Percentiles rank a stretch among this genome's conserved stretches.
Conservation (phyloP, 73 alveolate genomes). For the Tetrahymena malaccensis region DNA sequence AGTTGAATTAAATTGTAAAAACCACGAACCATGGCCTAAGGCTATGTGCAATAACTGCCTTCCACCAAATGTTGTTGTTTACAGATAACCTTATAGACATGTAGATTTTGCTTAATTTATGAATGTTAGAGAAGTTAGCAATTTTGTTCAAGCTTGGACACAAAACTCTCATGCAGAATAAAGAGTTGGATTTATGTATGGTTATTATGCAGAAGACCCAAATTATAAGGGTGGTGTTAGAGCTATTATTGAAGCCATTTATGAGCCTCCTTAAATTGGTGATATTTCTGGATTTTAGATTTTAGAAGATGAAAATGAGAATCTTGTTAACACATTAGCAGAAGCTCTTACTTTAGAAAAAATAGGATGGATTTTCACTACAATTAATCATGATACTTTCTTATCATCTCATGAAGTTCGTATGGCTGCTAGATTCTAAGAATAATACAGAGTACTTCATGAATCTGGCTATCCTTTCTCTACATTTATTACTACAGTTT, state of each 20-base stretch:
- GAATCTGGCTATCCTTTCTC: conserved; percentile 93
- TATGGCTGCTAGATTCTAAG: conserved; percentile 84
- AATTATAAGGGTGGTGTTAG: conserved; percentile 95
- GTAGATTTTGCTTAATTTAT: conserved; percentile 93
- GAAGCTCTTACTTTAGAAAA: conserved; percentile 79
- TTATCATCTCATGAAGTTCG: conserved; percentile 89
- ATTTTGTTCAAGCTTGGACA: conserved; percentile 89
- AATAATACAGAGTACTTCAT: conserved; percentile 77
- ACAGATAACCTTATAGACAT: conserved; percentile 93
- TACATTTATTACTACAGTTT: conserved; percentile 75
- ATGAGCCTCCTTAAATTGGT: conserved; percentile 97
- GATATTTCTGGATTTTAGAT: conserved; percentile 61
- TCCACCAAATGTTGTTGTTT: conserved; percentile 94
- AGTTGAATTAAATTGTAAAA: conserved; percentile 85
- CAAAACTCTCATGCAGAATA: conserved; percentile 70
- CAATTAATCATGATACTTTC: conserved; percentile 87
- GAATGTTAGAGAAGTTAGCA: conserved; percentile 87
- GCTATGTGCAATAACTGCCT: conserved; percentile 95
- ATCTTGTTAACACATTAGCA: conserved; percentile 80
- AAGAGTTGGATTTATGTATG: conserved; percentile 95
- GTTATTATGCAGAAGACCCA: conserved; percentile 97
- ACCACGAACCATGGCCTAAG: conserved; percentile 92
- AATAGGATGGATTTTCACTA: conserved; percentile 98
- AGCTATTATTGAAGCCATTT: conserved; percentile 93
- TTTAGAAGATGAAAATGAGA: conserved; percentile 66